phyloP scores from a whole-genome alignment of 176 grass and related monocot genomes.

The Phragmites australis region DNA sequence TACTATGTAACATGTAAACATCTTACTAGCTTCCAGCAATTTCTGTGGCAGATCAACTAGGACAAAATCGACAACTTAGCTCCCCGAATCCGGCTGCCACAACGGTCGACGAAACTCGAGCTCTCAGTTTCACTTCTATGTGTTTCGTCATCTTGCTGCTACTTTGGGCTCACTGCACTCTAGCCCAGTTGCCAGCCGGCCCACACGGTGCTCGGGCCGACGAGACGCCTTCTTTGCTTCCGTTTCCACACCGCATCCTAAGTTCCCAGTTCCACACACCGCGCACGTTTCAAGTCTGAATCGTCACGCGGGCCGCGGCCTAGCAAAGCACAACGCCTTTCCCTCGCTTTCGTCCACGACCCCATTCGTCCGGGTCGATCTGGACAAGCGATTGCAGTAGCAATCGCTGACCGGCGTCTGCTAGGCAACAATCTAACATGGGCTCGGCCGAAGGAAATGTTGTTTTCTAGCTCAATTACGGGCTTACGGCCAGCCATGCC shows the following conservation, averaged over 20 bases:
- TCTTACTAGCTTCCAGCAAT: not conserved
- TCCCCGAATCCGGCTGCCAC: not conserved
- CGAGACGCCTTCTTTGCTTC: no score
- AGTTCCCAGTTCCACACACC: not conserved
- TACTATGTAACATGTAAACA: no score
- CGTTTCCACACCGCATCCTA: not conserved
- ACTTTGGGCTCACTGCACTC: not conserved
- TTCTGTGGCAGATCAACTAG: not conserved
- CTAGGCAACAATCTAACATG: constrained; percentile 5
- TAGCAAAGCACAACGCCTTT: not conserved
- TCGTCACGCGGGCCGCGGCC: constrained; percentile 1
- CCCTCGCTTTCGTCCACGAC: not conserved
- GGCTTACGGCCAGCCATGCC: not conserved
- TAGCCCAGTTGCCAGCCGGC: not conserved
- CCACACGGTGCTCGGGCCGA: not conserved
- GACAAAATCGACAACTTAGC: not conserved
- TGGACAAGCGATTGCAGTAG: constrained; percentile 10
- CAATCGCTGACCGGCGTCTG: not conserved
- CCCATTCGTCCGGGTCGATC: constrained; percentile 14
- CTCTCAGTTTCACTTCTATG: not conserved
- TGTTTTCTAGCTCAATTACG: constrained; percentile 21
- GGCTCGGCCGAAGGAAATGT: not conserved
- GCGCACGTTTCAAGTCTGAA: not conserved
- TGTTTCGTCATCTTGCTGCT: not conserved
- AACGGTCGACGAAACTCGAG: not conserved